Percentiles rank a stretch among this genome's conserved stretches.
Evolutionary conservation across 495 filamentous ascomycete species (phyloP).

Genomic region (Talaromyces adpressus): DNA sequence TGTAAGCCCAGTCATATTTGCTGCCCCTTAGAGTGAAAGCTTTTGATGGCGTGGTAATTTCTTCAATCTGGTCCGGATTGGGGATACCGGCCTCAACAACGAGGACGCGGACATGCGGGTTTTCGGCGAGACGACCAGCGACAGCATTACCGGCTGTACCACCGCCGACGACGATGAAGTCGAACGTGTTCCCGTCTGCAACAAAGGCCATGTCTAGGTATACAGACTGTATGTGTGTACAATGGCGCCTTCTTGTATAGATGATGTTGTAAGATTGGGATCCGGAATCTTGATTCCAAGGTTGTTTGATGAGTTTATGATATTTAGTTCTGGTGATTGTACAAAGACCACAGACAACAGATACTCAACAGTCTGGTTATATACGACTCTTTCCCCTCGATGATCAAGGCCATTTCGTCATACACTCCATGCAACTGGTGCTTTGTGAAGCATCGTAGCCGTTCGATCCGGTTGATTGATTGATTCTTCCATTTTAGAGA

Average conservation of each 20-base stretch:
- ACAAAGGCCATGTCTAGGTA: neutral
- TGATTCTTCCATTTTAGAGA: no score
- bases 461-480: neutral
- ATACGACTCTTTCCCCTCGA: neutral
- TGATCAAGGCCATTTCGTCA: neutral
- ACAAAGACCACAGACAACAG: neutral
- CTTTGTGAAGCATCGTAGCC: neutral
- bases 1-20: constrained; percentile 51
- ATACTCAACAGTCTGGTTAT: neutral
- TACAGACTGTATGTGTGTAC: neutral
- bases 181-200: constrained; percentile 24
- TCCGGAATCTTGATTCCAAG: neutral
- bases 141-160: constrained; percentile 47
- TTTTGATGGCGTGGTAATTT: constrained; percentile 34
- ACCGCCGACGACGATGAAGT: constrained; percentile 51
- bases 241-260: neutral
- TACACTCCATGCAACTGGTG: neutral
- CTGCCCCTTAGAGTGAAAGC: constrained; percentile 34
- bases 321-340: neutral
- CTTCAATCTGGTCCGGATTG: constrained; percentile 32
- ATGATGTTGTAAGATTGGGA: neutral
- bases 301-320: neutral
- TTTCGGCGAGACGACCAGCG: constrained; percentile 40
- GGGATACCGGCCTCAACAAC: constrained; percentile 53
- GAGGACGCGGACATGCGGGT: constrained; percentile 27